Base-by-base conservation (phyloP, 2,329 filamentous ascomycete genomes). In the Cadophora sp. region DNA sequence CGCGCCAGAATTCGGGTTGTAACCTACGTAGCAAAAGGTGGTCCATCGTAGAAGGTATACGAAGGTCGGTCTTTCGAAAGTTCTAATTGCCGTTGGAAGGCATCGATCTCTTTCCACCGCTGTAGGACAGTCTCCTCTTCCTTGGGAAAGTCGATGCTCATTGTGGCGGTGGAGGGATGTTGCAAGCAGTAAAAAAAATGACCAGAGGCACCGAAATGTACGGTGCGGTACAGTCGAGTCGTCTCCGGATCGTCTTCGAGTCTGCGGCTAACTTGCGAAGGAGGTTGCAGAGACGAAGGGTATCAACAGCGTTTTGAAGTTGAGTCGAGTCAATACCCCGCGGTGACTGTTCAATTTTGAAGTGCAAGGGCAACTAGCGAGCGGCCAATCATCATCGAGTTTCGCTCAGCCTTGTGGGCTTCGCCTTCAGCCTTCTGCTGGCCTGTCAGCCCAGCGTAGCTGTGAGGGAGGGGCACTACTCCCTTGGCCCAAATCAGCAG, bases 41-140 rank as follows among this genome's bases (percentile, higher is more conserved):
- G 91, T 13, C 92, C 92, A 85, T 95, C 92, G 83, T 97, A 98
- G 82, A 99, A 99, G 65, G 94, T 97, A 79, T 97, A 99, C 63
- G 89, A 91, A 71, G 91, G 88, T 70, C 90, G 88, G 65, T 91
- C 92, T 79, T 92, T 87, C 13, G 94, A 96, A 68, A 98, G 87
- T 81, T 96, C 91, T 70, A 90, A 80, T 83, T 88, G 70, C 70
- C 90, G 89, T 78, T 92, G 88, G 79, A 98, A 98, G 73, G 96
- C 96, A 76, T 95, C 87, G 78, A 97, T 96, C 78, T 96, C 92
- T 78, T 90, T 91, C 96, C 95, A 99, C 82, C 89, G 87, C 78
- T 90, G 84, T 79, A 98, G 89, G 79, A 94, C 87, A 70, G 84
- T 87, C 83, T 96, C 91, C 85, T 98, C 95, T 81, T 96, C 92